A percentile compares a stretch with the other conserved stretches of the same genome.
Conservation (phyloP, 768 basidiomycete species). For the Botryobasidium botryosum region DNA sequence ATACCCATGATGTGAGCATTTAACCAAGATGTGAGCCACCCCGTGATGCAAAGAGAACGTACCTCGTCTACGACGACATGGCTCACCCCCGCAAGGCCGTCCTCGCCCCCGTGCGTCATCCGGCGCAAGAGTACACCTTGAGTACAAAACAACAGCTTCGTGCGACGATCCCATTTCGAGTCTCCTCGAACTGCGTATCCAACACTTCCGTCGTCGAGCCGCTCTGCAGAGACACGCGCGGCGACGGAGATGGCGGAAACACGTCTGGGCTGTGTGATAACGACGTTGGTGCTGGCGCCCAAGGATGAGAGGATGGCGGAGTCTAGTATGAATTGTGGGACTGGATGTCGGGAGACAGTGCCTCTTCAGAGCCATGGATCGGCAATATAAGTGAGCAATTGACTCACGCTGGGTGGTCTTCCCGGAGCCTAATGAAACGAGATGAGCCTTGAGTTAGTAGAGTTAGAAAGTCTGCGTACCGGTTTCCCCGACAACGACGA, state of each 20-base stretch:
- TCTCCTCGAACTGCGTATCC: slow-evolving; percentile 88
- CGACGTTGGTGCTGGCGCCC: slow-evolving; percentile 54
- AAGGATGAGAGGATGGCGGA: slow-evolving; percentile 43
- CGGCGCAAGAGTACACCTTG: slow-evolving; percentile 83
- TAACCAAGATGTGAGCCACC: slow-evolving; percentile 1
- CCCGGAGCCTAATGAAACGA: slow-evolving; percentile 43
- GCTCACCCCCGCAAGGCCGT: slow-evolving; percentile 42
- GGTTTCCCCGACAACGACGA: slow-evolving; percentile 83
- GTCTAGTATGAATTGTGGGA: slow-evolving; percentile 84
- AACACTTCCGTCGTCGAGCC: slow-evolving; percentile 56
- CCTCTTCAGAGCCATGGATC: neutral
- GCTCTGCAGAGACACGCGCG: slow-evolving; percentile 67
- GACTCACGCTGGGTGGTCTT: slow-evolving; percentile 72
- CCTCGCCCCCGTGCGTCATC: slow-evolving; percentile 51
- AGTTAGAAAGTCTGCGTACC: slow-evolving; percentile 26
- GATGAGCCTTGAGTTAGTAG: neutral
- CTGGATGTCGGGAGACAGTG: too few relatives aligned
- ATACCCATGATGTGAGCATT: neutral
- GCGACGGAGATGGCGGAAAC: slow-evolving; percentile 83
- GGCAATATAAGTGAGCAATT: neutral
- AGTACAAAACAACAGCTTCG: slow-evolving; percentile 77
- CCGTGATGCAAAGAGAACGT: slow-evolving; percentile 8
- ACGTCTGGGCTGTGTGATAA: slow-evolving; percentile 81
- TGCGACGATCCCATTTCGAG: slow-evolving; percentile 42
- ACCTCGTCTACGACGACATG: slow-evolving; percentile 91